Percentiles rank a stretch among this genome's conserved stretches.
phyloP scores from a whole-genome alignment of 352 stramenopile species.

The Pseudoperonospora humuli region DNA sequence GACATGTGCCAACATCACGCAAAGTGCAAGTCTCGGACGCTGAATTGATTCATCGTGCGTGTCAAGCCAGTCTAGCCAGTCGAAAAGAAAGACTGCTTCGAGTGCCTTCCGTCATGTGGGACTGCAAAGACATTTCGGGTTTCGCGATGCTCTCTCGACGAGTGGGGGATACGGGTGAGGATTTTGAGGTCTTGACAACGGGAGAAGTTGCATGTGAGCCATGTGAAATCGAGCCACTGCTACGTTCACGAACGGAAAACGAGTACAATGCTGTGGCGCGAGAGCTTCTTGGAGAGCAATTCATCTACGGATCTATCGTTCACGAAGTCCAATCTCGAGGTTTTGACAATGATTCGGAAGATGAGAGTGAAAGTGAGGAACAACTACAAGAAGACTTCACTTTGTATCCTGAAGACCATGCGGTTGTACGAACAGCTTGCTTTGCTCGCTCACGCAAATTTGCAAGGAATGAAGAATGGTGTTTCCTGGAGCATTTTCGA shows the following conservation, averaged over 20 bases:
- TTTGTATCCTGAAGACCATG: constrained; percentile 14
- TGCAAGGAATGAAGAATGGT: constrained; percentile 39
- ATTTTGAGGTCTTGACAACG: constrained; percentile 28
- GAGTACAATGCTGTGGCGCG: constrained; percentile 25
- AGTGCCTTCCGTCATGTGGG: constrained; percentile 23
- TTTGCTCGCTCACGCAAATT: constrained; percentile 31
- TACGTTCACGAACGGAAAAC: constrained; percentile 22
- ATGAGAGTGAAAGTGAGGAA: constrained; percentile 3
- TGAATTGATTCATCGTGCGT: constrained; percentile 26
- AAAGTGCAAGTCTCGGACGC: constrained; percentile 26
- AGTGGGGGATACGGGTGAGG: constrained; percentile 6
- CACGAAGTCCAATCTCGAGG: constrained; percentile 24
- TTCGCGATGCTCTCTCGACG: constrained; percentile 22
- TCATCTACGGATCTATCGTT: constrained; percentile 46
- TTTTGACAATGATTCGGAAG: constrained; percentile 6
- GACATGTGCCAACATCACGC: not conserved
- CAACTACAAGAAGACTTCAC: constrained; percentile 1
- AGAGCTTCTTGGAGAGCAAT: constrained; percentile 28
- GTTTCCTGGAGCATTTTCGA: constrained; percentile 35
- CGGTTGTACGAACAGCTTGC: constrained; percentile 33
- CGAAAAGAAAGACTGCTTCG: constrained; percentile 11
- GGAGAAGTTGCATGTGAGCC: constrained; percentile 27
- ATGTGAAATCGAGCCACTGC: constrained; percentile 21
- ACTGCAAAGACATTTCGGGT: constrained; percentile 27
- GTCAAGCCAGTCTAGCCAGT: constrained; percentile 13